Base-by-base conservation (phyloP, 2,329 filamentous ascomycete genomes). In the Trematosphaeria pertusa region DNA sequence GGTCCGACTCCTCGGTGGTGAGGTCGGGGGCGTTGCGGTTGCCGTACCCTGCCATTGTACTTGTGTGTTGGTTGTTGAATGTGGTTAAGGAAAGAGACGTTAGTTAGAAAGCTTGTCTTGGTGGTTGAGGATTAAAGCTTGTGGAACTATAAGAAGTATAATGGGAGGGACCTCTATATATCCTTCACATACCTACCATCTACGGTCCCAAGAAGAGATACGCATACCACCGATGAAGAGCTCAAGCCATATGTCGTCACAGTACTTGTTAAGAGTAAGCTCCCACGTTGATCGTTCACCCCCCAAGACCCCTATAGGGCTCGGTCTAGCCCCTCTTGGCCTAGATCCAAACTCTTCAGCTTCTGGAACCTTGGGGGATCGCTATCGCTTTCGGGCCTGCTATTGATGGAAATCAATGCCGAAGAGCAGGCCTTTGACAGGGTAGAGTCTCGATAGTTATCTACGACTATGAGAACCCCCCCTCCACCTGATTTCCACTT, bases 41-140 rank as follows among this genome's bases (percentile, higher is more conserved):
- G 28, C 67, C 71, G 57, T 66, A 73, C 51, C 66, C 67, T 57
- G 62, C 59, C 67, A 69, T 69, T 37, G 39, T 45, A 37, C 2
- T n/a, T 30, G 9, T 12, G 7, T 28, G 24, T 12, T 22, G 24
- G n/a, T 28, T 8, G 24, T 28, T 28, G 24, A 12, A 12, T 28
- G 24, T 7, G 24, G 9, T 14, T 28, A 28, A 15, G 15, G 24
- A 11, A 41, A 12, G 6, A n/a, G 24, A 33, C 20, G 20, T 31
- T 17, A 14, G 15, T 11, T n/a, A n/a, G n/a, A n/a, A n/a, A 19
- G 17, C 24, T 28, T 7, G 12, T 28, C 8, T 28, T 36, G 15
- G 5, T 15, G 33, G 8, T 11, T 32, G 30, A 5, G 18, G 21
- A 4, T 18, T 6, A 17, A 35, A 5, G 21, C 17, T 8, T 15